These are phyloP conservation scores for Nematocida sp. DNA, from an alignment of 371 early-diverging fungal genomes.

Conservation along the genomic window DNA sequence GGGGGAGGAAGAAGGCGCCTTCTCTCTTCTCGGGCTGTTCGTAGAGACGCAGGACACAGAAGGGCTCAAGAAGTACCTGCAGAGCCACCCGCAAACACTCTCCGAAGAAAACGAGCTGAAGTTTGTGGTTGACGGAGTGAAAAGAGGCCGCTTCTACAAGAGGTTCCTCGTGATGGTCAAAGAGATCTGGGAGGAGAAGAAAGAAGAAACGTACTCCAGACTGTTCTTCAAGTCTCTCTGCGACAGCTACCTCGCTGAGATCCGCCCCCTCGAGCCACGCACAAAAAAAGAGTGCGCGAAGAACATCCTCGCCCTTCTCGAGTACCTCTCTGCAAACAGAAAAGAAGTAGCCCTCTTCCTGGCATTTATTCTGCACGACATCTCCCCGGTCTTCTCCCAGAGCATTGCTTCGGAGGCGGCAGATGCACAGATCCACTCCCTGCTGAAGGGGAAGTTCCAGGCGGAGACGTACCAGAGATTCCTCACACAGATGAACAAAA, in stretches of 20 bases:
- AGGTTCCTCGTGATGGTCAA: background rate
- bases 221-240: constrained; percentile 23
- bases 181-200: constrained; percentile 20
- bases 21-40: constrained; percentile 25
- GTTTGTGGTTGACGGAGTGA: constrained; percentile 28
- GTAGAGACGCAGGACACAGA: constrained; percentile 13
- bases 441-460: constrained; percentile 49
- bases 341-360: constrained; percentile 32
- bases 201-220: background rate
- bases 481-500: constrained; percentile 44
- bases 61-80: constrained; percentile 7
- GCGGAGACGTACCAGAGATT: constrained; percentile 33
- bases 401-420: background rate
- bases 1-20: background rate
- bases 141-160: constrained; percentile 6
- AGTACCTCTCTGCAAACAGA: constrained; percentile 7
- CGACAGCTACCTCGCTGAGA: constrained; percentile 4
- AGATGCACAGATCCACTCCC: constrained; percentile 18
- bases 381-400: constrained; percentile 30
- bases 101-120: background rate
- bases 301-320: background rate
- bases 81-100: background rate
- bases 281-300: constrained; percentile 13
- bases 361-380: constrained; percentile 42
- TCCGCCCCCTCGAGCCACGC: too few relatives aligned